Evolutionary conservation across 495 filamentous ascomycete species (phyloP), one percentile per base, ranked within the genome.

Genomic region (Penicillium flavigenum): DNA sequence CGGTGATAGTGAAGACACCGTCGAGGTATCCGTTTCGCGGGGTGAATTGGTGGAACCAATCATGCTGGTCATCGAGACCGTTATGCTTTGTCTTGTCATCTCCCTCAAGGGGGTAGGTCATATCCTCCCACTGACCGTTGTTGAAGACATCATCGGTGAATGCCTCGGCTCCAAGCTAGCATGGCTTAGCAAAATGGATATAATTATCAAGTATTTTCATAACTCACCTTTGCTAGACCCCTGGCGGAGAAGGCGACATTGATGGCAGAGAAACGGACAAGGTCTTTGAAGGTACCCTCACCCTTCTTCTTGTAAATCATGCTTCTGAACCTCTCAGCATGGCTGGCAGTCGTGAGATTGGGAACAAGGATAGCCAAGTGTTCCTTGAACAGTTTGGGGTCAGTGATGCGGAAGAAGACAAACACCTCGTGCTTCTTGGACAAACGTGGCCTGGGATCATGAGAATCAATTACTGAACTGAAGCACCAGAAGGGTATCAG

Each of bases 21-120:
- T 51, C 48, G 31, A 51, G 11, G 22, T 27, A 16, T 26, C 48
- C 48, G 9, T 2, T 9, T 2, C 48, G 17, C 10, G 48, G 48
- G 19, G 17, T 41, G 6, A 51, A 51, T n/a, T 51, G 34, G 11
- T 24, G 48, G 14, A 27, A 26, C 48, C 48, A 51, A 16, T 51
- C 48, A 26, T 51, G 34, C 48, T 51, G 48, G 48, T 24, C 32
- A 42, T 51, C 48, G 14, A 51, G 48, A 17, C 48, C 48, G 12
- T 39, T 12, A 10, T 51, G 48, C 11, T 49, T 34, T 49, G 10
- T 27, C n/a, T 24, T n/a, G 11, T 24, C 20, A 24, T 51, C 48
- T 9, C 48, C 48, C 34, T 26, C 34, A 4, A n/a, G 2, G 4
- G 48, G 48, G 32, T 24, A 24, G 8, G 48, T 51, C 34, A 51